phyloP scores from a whole-genome alignment of 345 rosid species.

The Linum lewisii region DNA sequence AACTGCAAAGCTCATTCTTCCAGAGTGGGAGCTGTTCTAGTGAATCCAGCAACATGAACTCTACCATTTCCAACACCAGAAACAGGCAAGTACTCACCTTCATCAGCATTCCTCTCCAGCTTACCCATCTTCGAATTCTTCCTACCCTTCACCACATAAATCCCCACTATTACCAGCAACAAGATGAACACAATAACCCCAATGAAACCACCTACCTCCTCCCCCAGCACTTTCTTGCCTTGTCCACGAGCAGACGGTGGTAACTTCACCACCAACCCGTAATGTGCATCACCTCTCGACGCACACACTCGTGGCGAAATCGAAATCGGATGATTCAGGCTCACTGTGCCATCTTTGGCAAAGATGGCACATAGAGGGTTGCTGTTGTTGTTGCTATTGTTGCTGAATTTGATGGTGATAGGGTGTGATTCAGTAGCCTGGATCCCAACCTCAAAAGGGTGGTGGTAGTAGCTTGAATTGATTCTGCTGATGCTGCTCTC shows the following conservation, averaged over 20 bases:
- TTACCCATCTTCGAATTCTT: too few relatives aligned
- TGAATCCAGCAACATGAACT: too few relatives aligned
- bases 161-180: too few relatives aligned
- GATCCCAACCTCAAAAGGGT: conserved; percentile 50
- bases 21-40: too few relatives aligned
- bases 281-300: conserved; percentile 64
- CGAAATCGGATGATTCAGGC: conserved; percentile 33
- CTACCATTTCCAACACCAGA: too few relatives aligned
- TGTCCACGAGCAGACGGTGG: conserved; percentile 2
- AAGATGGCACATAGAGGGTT: conserved; percentile 64
- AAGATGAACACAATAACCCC: too few relatives aligned
- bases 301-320: conserved; percentile 48
- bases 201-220: neutral
- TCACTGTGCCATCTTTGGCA: conserved; percentile 51
- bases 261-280: conserved; percentile 50
- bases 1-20: too few relatives aligned
- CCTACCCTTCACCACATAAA: too few relatives aligned
- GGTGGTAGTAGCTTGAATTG: conserved; percentile 24
- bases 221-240: neutral
- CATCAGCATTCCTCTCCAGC: neutral
- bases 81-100: conserved; percentile 43
- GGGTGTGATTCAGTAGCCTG: conserved; percentile 31
- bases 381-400: conserved; percentile 15
- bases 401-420: conserved; percentile 54
- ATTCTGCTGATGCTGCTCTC: conserved; percentile 19